Base-by-base conservation (phyloP, 2,329 filamentous ascomycete genomes). In the Cadophora sp. region DNA sequence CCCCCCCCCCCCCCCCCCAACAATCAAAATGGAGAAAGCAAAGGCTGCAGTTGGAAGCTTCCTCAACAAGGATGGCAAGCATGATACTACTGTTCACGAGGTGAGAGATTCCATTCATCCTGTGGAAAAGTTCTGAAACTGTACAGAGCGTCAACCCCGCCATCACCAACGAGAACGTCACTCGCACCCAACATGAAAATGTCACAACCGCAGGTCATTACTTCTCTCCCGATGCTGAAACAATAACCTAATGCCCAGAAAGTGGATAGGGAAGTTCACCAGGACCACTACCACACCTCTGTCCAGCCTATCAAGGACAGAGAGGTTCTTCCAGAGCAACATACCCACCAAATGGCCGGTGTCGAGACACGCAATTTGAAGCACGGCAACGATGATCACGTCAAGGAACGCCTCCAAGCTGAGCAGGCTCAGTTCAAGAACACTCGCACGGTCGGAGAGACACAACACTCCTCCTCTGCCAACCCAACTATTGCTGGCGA, bases 81-180 rank as follows among this genome's bases (percentile, higher is more conserved):
- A 91, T 73, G 87, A 90, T 74, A 92, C 90, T n/a, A 89, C 86
- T 16, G 87, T 93, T 4, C 86, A 92, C 68, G 87, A 92, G 78
- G 76, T 73, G 69, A 22, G 69, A 11, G 24, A 36, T 30, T n/a
- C 24, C 51, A 24, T 47, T 13, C 7, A 33, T 56, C 41, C 30
- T 20, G 41, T 43, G 11, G 45, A 24, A 8, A 24, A 22, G 5
- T 66, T 69, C 59, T 66, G 59, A 55, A 24, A 60, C 9, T 50
- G 39, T 16, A 1, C 53, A 75, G 75, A 84, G 83, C 9, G 84
- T 91, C 50, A 83, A 85, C 48, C 84, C 86, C 0, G 84, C 86
- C 14, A 83, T 91, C 2, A 82, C 83, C 5, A 82, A 90, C 20
- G 89, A 92, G 78, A 82, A 83, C 1, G 77, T 91, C 55, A 84